These are phyloP conservation scores for Zancudomyces culisetae DNA, from an alignment of 371 early-diverging fungal species.

Conservation along the genomic window DNA sequence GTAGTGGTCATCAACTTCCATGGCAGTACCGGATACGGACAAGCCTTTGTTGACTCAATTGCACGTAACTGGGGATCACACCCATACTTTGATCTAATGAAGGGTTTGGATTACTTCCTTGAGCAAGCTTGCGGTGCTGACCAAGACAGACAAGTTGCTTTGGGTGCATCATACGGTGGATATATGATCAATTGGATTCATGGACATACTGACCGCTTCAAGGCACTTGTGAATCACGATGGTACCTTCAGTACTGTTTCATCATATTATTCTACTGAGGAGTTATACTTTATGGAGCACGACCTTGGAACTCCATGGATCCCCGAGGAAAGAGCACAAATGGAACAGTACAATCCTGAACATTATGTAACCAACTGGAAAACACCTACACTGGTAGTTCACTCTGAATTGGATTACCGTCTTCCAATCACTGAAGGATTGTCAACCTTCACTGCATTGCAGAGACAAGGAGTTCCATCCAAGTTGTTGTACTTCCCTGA, in stretches of 20 bases:
- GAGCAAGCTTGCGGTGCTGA: conserved; percentile 30
- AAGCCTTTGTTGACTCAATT: conserved; percentile 47
- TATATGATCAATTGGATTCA: conserved; percentile 67
- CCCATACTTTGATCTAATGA: conserved; percentile 46
- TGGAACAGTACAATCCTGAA: conserved; percentile 48
- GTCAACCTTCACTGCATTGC: conserved; percentile 53
- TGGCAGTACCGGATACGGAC: conserved; percentile 65
- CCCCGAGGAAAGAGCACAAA: conserved; percentile 28
- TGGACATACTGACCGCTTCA: conserved; percentile 44
- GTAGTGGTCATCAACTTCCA: conserved; percentile 53
- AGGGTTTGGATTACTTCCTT: conserved; percentile 42
- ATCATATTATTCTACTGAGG: conserved; percentile 53
- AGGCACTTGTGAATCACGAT: conserved; percentile 58
- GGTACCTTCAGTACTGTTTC: conserved; percentile 47
- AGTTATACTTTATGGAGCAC: conserved; percentile 58
- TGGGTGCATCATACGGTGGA: conserved; percentile 69
- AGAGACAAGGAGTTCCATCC: conserved; percentile 46
- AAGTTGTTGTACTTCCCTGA: conserved; percentile 59
- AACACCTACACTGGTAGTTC: conserved; percentile 65
- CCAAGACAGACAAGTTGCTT: conserved; percentile 31
- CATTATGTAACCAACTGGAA: conserved; percentile 48
- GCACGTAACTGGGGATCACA: conserved; percentile 51
- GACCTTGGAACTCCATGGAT: conserved; percentile 58
- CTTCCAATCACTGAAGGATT: conserved; percentile 54
- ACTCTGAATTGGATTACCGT: conserved; percentile 46